Conservation (phyloP, 108 stramenopile species). For the Pseudonitzschia multistriata region DNA sequence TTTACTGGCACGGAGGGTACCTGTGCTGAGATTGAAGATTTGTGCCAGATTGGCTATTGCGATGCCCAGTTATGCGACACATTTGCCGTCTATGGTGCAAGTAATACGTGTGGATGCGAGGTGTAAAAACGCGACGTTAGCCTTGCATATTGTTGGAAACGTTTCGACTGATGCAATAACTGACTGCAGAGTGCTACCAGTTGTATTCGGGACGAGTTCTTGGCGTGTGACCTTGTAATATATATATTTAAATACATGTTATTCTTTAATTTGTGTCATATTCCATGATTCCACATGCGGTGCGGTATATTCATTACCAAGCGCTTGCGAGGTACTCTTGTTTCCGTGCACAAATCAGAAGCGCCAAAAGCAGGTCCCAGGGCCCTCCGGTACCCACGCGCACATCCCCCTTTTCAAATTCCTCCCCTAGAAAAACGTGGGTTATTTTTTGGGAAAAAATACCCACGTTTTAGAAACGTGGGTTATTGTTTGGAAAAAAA, state of each 20-base stretch:
- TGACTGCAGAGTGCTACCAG: background rate
- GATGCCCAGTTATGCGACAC: background rate
- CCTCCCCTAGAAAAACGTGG: too few species aligned
- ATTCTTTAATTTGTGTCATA: background rate
- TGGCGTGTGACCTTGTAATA: background rate
- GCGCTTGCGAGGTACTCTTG: too few species aligned
- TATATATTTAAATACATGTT: constrained; percentile 3
- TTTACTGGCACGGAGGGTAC: background rate
- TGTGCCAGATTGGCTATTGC: background rate
- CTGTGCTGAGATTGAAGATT: background rate
- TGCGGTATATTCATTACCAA: too few species aligned
- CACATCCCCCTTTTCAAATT: too few species aligned
- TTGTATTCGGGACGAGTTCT: background rate
- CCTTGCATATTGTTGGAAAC: background rate
- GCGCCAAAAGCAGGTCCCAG: too few species aligned
- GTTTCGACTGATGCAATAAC: background rate
- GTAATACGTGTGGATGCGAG: background rate
- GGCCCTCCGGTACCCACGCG: too few species aligned
- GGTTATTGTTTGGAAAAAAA: too few species aligned
- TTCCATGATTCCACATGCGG: too few species aligned
- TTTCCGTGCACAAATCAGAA: too few species aligned
- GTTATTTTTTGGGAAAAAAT: too few species aligned
- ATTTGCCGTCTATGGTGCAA: background rate
- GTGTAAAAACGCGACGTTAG: background rate
- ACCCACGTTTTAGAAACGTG: too few species aligned